phyloP scores from a whole-genome alignment of 495 filamentous ascomycete species.

The Penicillium mononematosum region DNA sequence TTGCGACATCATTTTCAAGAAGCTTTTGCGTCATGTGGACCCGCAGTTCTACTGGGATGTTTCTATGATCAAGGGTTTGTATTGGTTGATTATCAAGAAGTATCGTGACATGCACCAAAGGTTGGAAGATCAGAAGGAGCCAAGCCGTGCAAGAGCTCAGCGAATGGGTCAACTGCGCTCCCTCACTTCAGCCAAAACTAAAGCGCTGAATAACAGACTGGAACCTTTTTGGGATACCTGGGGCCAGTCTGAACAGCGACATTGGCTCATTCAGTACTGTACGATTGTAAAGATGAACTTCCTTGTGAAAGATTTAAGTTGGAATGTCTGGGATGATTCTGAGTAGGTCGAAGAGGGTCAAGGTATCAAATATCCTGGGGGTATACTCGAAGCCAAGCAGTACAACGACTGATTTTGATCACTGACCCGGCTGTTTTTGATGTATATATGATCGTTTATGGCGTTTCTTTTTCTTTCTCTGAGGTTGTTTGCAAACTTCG shows the following conservation, averaged over 20 bases:
- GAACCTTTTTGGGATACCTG: neutral
- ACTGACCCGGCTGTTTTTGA: neutral
- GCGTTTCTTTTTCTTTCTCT: neutral
- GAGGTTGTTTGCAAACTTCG: too few relatives aligned
- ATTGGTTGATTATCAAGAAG: neutral
- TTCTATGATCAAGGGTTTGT: neutral
- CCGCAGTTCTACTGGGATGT: neutral
- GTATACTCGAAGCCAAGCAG: neutral
- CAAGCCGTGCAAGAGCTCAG: neutral
- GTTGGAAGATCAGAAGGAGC: neutral
- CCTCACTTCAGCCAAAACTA: neutral
- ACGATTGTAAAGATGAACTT: neutral
- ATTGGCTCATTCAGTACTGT: neutral
- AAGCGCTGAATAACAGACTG: conserved; percentile 1
- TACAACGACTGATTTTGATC: neutral
- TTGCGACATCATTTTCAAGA: neutral
- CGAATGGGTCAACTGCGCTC: neutral
- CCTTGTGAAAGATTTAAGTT: neutral
- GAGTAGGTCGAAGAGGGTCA: neutral
- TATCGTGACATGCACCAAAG: neutral
- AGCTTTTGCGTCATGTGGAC: neutral
- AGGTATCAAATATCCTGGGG: neutral
- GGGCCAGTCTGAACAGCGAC: neutral
- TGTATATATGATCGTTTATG: neutral
- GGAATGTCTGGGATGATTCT: neutral